These are phyloP conservation scores for Porphyrellus cyaneotinctus DNA, from an alignment of 768 basidiomycete species.

Conservation along the genomic window DNA sequence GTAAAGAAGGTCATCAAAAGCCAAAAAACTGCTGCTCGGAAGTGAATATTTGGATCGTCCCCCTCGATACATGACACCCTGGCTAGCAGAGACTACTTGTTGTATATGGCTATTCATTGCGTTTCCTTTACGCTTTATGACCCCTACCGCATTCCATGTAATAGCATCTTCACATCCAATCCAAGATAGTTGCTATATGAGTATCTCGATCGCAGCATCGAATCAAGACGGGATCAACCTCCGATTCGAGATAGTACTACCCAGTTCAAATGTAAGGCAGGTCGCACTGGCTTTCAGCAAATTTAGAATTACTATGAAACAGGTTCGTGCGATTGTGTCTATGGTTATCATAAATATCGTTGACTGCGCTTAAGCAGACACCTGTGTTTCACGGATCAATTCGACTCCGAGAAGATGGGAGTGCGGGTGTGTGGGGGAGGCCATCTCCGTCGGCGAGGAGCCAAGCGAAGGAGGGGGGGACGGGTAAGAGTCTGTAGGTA, in stretches of 20 bases:
- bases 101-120: constrained; percentile 2
- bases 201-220: neutral
- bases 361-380: constrained; percentile 15
- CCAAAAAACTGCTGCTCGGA: constrained; percentile 38
- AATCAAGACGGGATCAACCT: too few species aligned
- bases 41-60: too few species aligned
- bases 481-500: constrained; percentile 44
- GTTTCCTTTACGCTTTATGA: constrained; percentile 12
- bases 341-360: constrained; percentile 24
- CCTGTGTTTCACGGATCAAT: constrained; percentile 13
- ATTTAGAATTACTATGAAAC: constrained; percentile 2
- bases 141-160: constrained; percentile 22
- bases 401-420: constrained; percentile 1
- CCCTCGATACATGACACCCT: too few species aligned
- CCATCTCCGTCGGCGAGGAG: constrained; percentile 19
- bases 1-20: constrained; percentile 99
- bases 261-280: neutral
- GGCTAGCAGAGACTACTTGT: neutral
- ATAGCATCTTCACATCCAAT: constrained; percentile 8
- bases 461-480: constrained; percentile 41
- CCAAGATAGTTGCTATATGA: constrained; percentile 1
- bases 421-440: constrained; percentile 12
- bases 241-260: neutral
- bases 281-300: neutral
- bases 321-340: neutral